phyloP scores from a whole-genome alignment of 1,139 yeast genomes.

The Blastobotrys elegans region DNA sequence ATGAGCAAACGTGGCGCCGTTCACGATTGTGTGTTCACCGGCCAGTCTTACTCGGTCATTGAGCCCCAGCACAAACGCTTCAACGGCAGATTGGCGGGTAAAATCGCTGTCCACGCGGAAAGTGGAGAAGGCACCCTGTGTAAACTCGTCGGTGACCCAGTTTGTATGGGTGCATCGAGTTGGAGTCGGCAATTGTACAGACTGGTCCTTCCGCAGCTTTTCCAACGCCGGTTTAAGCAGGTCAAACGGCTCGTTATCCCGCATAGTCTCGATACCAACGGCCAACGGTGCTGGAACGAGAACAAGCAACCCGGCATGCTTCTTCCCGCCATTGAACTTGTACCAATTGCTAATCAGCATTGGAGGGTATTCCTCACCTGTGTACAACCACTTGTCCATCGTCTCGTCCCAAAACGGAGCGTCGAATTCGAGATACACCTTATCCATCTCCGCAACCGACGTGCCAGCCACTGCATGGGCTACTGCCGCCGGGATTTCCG shows the following conservation, averaged over 20 bases:
- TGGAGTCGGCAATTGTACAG: conserved; percentile 41
- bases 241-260: conserved; percentile 27
- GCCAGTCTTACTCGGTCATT: conserved; percentile 55
- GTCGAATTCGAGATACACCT: conserved; percentile 74
- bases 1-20: conserved; percentile 82
- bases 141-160: conserved; percentile 69
- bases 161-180: conserved; percentile 49
- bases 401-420: conserved; percentile 62
- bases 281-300: conserved; percentile 38
- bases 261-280: conserved; percentile 40
- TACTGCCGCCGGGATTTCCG: conserved; percentile 37
- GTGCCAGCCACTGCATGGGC: conserved; percentile 44
- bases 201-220: conserved; percentile 22
- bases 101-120: conserved; percentile 57
- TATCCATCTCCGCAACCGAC: conserved; percentile 71
- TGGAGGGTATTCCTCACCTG: conserved; percentile 19
- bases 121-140: conserved; percentile 72
- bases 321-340: conserved; percentile 24
- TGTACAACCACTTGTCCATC: conserved; percentile 43
- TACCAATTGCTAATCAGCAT: conserved; percentile 24
- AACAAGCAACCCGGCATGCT: conserved; percentile 41
- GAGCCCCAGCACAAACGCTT: conserved; percentile 53
- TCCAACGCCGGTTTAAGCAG: conserved; percentile 21
- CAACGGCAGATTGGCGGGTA: conserved; percentile 48
- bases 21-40: conserved; percentile 74